phyloP scores from a whole-genome alignment of 176 grass and related monocot species.

The Oryza meridionalis region DNA sequence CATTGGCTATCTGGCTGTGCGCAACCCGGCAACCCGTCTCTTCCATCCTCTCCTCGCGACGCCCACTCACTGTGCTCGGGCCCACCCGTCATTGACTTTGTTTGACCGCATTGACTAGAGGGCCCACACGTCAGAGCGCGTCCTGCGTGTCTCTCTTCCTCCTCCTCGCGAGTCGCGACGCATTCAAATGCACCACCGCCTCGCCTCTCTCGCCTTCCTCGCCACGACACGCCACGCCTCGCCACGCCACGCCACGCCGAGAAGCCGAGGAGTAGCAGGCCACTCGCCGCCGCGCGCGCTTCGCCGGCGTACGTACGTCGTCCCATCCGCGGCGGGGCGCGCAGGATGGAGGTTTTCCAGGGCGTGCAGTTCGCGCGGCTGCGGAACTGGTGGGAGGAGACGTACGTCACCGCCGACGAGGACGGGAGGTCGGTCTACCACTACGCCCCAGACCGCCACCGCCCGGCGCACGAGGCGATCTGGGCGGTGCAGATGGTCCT shows the following conservation, averaged over 20 bases:
- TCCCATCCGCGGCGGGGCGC: not conserved
- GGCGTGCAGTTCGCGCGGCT: slow-evolving; percentile 28
- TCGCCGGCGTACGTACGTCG: too few relatives aligned
- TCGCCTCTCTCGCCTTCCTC: not conserved
- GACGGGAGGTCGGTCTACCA: slow-evolving; percentile 17
- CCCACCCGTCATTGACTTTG: not conserved
- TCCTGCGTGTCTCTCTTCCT: not conserved
- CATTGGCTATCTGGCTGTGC: too few relatives aligned
- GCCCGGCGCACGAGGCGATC: not conserved
- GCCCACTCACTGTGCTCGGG: too few relatives aligned
- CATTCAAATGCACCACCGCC: not conserved
- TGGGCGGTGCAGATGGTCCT: slow-evolving; percentile 7
- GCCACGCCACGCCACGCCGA: not conserved
- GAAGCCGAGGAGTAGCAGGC: too few relatives aligned
- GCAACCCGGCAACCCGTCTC: too few relatives aligned
- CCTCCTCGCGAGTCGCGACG: not conserved
- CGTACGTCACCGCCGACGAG: not conserved
- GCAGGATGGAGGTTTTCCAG: slow-evolving; percentile 34
- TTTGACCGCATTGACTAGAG: not conserved
- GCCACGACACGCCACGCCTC: not conserved
- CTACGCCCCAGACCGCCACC: not conserved
- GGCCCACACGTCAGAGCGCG: not conserved
- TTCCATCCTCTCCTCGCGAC: too few relatives aligned
- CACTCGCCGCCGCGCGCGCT: not conserved
- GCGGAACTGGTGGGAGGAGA: slow-evolving; percentile 20